These are phyloP conservation scores for Dioszegia aurantiaca DNA, from an alignment of 768 basidiomycete species.

Conservation along the genomic window DNA sequence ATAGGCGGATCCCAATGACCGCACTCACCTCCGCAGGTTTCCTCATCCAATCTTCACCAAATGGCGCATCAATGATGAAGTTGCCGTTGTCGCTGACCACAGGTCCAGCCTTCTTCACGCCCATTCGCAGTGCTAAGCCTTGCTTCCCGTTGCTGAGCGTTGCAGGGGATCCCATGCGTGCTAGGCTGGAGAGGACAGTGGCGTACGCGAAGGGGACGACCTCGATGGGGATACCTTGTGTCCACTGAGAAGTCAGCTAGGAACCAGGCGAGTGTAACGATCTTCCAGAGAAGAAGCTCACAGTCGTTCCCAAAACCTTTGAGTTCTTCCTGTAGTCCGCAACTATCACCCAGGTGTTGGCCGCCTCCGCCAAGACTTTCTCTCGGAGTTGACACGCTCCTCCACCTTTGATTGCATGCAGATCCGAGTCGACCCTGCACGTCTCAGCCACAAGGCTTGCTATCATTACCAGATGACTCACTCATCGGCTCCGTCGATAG, in stretches of 20 bases:
- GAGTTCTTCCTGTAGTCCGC: conserved; percentile 96
- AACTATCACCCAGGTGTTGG: conserved; percentile 83
- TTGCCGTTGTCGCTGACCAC: conserved; percentile 97
- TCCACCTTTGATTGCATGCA: conserved; percentile 96
- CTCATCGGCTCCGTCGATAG: conserved; percentile 97
- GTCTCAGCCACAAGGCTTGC: conserved; percentile 5
- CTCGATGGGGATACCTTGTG: conserved; percentile 88
- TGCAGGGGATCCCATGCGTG: conserved; percentile 49
- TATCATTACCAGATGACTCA: too few species aligned
- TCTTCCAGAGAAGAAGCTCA: conserved; percentile 57
- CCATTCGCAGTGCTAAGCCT: conserved; percentile 80
- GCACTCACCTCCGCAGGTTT: conserved; percentile 63
- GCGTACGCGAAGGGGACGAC: conserved; percentile 95
- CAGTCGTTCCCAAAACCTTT: conserved; percentile 72
- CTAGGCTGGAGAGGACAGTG: conserved; percentile 73
- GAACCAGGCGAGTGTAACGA: neutral
- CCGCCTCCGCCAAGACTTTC: conserved; percentile 96
- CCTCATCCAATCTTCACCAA: conserved; percentile 64
- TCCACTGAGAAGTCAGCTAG: conserved; percentile 59
- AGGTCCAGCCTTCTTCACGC: conserved; percentile 79
- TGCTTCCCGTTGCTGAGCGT: conserved; percentile 50
- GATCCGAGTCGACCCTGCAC: conserved; percentile 70
- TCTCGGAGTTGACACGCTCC: conserved; percentile 95
- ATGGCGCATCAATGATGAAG: conserved; percentile 96
- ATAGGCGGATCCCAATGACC: neutral